Base-by-base conservation (phyloP, 345 rosid genomes). In the Excoecaria cochinchinensis region DNA sequence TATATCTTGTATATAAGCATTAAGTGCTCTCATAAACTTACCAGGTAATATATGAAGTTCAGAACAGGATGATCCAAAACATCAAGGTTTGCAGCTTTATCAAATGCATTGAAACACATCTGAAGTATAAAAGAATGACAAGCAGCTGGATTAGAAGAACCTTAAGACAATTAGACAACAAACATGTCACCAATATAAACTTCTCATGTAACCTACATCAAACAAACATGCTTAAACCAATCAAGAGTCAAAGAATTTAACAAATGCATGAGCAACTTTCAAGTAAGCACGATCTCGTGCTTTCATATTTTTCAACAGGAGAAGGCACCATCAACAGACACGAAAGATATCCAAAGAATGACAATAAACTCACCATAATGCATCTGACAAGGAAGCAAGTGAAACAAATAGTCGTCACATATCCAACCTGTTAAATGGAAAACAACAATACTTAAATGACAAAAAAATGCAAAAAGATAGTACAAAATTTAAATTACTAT, bases 351-450 rank as follows among this genome's bases (percentile, higher is more conserved):
- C 16, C 65, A 66, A 40, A 4, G 15, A 11, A 51, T 51, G 38
- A 14, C 21, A 70, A 38, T 42, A 62, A 44, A 79, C 89, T 88
- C 86, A 94, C 98, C 97, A 94, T 90, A 79, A 90, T 82, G 80
- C 94, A 90, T 84, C 97, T 77, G 84, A 92, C 75, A 58, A 94
- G 93, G 88, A 94, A 94, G 86, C 98, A 92, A 47, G 88, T 76
- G 86, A 91, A 94, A 72, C 98, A 94, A 61, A 94, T 90, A 56
- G 97, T 87, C 59, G 97, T 92, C 77, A 92, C 98, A 70, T 91
- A 94, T 65, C 98, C 98, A 84, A 94, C 98, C 98, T 94, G 87
- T 83, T 64, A 79, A 50, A 72, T 55, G 64, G 65, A 42, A 78
- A 77, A n/a, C 31, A 52, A 58, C 9, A 62, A 22, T 36, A 10